Conservation (phyloP, 495 filamentous ascomycete species). For the Talaromyces wortmannii region DNA sequence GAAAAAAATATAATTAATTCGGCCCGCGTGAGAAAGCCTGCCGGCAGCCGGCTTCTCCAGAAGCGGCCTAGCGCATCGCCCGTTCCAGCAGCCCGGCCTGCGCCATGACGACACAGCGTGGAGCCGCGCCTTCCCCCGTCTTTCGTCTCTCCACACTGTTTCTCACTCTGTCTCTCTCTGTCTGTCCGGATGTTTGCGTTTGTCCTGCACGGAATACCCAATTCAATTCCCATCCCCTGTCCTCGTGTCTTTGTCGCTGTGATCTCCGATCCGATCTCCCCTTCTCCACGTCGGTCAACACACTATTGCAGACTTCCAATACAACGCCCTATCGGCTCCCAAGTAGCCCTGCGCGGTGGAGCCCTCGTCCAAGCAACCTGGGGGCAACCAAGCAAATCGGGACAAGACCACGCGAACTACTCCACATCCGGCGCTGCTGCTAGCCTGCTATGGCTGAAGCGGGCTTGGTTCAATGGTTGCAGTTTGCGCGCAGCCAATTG, state of each 20-base stretch:
- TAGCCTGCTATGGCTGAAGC: neutral
- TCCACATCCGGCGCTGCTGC: conserved; percentile 1
- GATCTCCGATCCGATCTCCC: too few relatives aligned
- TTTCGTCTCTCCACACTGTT: neutral
- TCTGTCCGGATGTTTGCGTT: too few relatives aligned
- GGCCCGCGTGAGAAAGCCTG: too few relatives aligned
- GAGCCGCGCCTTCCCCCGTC: neutral
- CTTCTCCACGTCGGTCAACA: too few relatives aligned
- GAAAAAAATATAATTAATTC: too few relatives aligned
- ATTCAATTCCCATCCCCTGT: too few relatives aligned
- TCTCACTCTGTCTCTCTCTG: neutral
- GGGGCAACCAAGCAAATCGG: neutral
- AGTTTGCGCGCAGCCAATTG: neutral
- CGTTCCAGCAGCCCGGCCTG: neutral
- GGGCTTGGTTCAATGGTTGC: neutral
- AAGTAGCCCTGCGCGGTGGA: neutral
- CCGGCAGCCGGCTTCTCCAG: conserved; percentile 1
- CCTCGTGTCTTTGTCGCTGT: too few relatives aligned
- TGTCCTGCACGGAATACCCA: too few relatives aligned
- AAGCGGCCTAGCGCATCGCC: neutral
- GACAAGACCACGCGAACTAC: neutral
- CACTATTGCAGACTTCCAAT: too few relatives aligned
- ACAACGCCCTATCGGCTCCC: too few relatives aligned
- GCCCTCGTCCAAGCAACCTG: neutral
- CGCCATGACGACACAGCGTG: neutral